Conservation (phyloP, 2,329 filamentous ascomycete genomes). For the Monosporascus sp. region DNA sequence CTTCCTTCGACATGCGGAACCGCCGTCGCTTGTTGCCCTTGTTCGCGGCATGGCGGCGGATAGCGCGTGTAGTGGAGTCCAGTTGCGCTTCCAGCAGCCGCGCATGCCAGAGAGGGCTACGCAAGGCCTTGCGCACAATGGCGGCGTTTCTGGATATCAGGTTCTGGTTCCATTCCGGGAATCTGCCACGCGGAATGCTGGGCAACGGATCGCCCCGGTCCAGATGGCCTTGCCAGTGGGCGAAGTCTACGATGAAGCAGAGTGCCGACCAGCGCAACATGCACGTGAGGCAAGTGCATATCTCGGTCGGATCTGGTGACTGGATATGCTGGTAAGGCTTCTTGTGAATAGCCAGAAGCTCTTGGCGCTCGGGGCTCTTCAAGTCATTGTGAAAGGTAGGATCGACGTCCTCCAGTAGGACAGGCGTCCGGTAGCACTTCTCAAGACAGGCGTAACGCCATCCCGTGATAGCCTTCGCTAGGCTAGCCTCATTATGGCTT, state of each 20-base stretch:
- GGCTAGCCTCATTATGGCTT: slow-evolving; percentile 32
- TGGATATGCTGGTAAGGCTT: slow-evolving; percentile 48
- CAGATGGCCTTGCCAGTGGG: slow-evolving; percentile 48
- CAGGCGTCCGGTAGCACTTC: slow-evolving; percentile 46
- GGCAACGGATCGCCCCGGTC: slow-evolving; percentile 47
- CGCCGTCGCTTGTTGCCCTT: slow-evolving; percentile 40
- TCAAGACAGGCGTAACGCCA: slow-evolving; percentile 44
- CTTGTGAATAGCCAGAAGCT: slow-evolving; percentile 38
- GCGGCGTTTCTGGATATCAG: slow-evolving; percentile 37
- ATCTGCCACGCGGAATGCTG: slow-evolving; percentile 40
- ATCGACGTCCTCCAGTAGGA: slow-evolving; percentile 31
- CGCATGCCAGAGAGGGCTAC: slow-evolving; percentile 44
- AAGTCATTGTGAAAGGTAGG: slow-evolving; percentile 13
- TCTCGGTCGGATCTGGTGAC: slow-evolving; percentile 35
- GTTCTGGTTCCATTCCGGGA: slow-evolving; percentile 43
- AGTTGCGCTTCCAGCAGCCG: slow-evolving; percentile 43
- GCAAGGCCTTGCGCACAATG: slow-evolving; percentile 39
- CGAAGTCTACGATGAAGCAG: slow-evolving; percentile 48
- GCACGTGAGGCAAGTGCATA: slow-evolving; percentile 54
- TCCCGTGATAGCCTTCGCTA: slow-evolving; percentile 37
- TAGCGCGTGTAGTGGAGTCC: slow-evolving; percentile 37
- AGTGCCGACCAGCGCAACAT: slow-evolving; percentile 52
- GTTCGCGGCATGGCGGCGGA: slow-evolving; percentile 41
- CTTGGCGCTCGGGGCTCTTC: slow-evolving; percentile 34
- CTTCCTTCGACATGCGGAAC: slow-evolving; percentile 39